These are phyloP conservation scores for Scedosporium apiospermum DNA, from an alignment of 2,329 filamentous ascomycete species.

Conservation along the genomic window DNA sequence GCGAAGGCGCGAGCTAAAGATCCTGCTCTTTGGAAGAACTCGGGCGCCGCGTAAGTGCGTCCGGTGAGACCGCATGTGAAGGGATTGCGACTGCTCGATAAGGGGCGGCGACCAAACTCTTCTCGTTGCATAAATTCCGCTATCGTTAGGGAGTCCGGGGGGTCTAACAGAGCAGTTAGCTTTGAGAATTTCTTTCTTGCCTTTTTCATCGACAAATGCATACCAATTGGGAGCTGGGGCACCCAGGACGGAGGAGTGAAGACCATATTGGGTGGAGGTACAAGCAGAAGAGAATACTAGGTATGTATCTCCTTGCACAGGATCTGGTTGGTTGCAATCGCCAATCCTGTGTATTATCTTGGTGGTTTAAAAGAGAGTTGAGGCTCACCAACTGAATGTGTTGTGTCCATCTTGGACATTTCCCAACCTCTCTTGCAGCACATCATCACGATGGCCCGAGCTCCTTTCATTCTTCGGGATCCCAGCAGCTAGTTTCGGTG, in stretches of 20 bases:
- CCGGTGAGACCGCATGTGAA: constrained; percentile 71
- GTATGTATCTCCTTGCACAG: neutral
- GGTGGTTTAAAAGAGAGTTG: neutral
- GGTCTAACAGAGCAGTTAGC: constrained; percentile 24
- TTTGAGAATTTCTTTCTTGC: neutral
- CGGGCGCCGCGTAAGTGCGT: constrained; percentile 50
- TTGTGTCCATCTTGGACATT: neutral
- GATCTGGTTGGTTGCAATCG: neutral
- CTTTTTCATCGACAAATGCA: constrained; percentile 12
- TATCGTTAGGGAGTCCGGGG: constrained; percentile 66
- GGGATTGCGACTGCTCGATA: constrained; percentile 55
- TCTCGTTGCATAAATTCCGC: constrained; percentile 71
- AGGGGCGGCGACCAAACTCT: constrained; percentile 53
- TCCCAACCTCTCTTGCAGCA: neutral
- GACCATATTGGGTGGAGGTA: constrained; percentile 26
- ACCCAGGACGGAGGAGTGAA: constrained; percentile 45
- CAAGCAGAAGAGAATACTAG: neutral
- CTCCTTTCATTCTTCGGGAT: neutral
- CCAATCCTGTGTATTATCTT: too few relatives aligned
- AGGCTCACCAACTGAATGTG: neutral
- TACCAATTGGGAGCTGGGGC: constrained; percentile 23
- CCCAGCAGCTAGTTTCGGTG: neutral
- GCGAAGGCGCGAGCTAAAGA: constrained; percentile 56
- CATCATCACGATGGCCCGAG: neutral
- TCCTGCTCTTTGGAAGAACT: constrained; percentile 59